Percentiles rank a stretch among this genome's conserved stretches.
Conservation (phyloP, 1,139 yeast species). For the Hansenula anomala region DNA sequence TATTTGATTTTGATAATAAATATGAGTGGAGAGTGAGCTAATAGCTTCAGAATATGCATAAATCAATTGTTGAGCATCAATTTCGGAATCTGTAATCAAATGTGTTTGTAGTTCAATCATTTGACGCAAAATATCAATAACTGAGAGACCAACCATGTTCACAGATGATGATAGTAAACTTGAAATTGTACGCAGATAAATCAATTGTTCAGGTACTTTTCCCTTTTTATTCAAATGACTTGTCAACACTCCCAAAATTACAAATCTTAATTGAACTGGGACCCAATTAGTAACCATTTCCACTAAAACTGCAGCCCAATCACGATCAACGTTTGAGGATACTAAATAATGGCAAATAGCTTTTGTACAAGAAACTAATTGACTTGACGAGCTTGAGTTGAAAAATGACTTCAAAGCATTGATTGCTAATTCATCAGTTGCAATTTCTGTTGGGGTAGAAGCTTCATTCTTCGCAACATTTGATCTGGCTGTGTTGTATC, state of each 20-base stretch:
- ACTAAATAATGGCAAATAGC: constrained; percentile 37
- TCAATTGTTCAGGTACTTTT: constrained; percentile 30
- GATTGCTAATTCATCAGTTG: constrained; percentile 31
- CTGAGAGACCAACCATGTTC: constrained; percentile 83
- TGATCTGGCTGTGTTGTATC: constrained; percentile 15
- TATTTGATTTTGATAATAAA: constrained; percentile 74
- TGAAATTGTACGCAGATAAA: constrained; percentile 50
- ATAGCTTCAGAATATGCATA: constrained; percentile 38
- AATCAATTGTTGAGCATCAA: constrained; percentile 13
- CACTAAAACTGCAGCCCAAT: constrained; percentile 56
- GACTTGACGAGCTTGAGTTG: constrained; percentile 45
- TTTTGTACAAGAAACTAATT: constrained; percentile 42
- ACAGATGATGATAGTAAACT: constrained; percentile 74
- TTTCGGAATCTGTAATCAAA: constrained; percentile 3
- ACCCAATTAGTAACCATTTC: constrained; percentile 71
- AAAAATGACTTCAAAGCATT: constrained; percentile 43
- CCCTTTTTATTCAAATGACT: constrained; percentile 22
- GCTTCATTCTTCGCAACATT: constrained; percentile 1
- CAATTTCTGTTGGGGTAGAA: constrained; percentile 13
- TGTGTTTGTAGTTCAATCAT: constrained; percentile 56
- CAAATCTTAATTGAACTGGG: constrained; percentile 84
- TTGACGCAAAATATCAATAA: constrained; percentile 72
- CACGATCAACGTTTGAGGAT: constrained; percentile 17
- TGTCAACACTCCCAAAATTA: constrained; percentile 47
- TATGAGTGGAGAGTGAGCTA: constrained; percentile 62